These are phyloP conservation scores for Metarhizium anisopliae DNA, from an alignment of 2,329 filamentous ascomycete species.

Conservation along the genomic window DNA sequence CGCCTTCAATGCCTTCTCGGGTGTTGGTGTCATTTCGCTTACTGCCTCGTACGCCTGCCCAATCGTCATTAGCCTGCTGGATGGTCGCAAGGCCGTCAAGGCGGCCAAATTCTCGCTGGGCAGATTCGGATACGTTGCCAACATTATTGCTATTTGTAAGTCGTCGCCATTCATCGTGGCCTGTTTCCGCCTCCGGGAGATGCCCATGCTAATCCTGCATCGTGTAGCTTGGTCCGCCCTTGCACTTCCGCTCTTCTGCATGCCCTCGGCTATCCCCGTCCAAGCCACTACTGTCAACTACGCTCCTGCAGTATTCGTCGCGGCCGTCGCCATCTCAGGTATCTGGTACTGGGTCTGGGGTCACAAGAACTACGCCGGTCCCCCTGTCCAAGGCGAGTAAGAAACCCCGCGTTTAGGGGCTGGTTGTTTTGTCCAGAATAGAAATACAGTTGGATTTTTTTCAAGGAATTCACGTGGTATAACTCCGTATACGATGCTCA, in stretches of 20 bases:
- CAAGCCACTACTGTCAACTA: constrained; percentile 57
- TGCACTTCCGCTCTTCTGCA: constrained; percentile 66
- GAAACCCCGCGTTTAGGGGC: not conserved
- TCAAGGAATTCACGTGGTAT: too few relatives aligned
- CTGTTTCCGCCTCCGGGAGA: not conserved
- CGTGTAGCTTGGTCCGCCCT: constrained; percentile 53
- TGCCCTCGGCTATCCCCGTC: constrained; percentile 57
- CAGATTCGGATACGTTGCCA: constrained; percentile 49
- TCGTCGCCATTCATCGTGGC: constrained; percentile 9
- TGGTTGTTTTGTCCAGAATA: not conserved
- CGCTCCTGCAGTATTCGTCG: constrained; percentile 65
- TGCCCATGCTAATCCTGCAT: constrained; percentile 7
- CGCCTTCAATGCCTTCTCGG: constrained; percentile 66
- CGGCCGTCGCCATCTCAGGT: constrained; percentile 50
- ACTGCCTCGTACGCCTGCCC: constrained; percentile 61
- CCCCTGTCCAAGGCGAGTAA: constrained; percentile 35
- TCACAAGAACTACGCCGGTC: constrained; percentile 58
- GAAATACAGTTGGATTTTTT: not conserved
- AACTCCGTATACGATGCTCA: too few relatives aligned
- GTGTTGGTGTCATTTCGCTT: constrained; percentile 60
- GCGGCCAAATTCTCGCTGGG: constrained; percentile 54
- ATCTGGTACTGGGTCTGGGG: constrained; percentile 64
- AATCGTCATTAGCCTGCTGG: constrained; percentile 54
- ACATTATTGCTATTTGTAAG: constrained; percentile 55
- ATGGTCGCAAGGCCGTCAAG: constrained; percentile 49